Conservation (phyloP, 1,139 yeast genomes). For the Suhomyces atakaporum region DNA sequence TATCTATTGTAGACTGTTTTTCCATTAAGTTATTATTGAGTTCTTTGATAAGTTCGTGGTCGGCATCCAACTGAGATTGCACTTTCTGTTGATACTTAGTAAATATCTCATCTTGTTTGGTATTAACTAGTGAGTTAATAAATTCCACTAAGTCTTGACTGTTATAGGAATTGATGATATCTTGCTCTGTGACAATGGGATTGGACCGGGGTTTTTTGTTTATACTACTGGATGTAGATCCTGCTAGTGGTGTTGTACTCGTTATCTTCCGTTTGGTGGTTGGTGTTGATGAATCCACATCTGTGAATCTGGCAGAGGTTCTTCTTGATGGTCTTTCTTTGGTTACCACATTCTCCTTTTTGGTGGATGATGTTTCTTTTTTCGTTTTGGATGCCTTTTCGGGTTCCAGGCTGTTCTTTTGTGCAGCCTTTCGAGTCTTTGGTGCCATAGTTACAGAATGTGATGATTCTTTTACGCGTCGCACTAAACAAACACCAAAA, state of each 20-base stretch:
- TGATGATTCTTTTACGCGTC: too few relatives aligned
- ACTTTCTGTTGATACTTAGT: constrained; percentile 31
- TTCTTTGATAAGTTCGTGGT: constrained; percentile 29
- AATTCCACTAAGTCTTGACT: constrained; percentile 32
- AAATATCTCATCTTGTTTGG: constrained; percentile 40
- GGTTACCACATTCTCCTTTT: constrained; percentile 1
- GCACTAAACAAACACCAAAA: too few relatives aligned
- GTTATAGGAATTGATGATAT: constrained; percentile 30
- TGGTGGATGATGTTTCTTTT: neutral
- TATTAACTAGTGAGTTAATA: constrained; percentile 35
- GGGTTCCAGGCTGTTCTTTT: constrained; percentile 3
- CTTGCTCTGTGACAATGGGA: constrained; percentile 33
- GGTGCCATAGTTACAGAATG: too few relatives aligned
- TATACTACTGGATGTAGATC: neutral
- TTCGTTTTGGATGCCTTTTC: constrained; percentile 1
- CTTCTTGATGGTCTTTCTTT: constrained; percentile 8
- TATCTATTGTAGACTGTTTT: constrained; percentile 31
- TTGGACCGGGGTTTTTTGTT: constrained; percentile 8
- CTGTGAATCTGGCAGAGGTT: constrained; percentile 2
- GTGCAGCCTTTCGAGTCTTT: constrained; percentile 11
- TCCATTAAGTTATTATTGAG: constrained; percentile 29
- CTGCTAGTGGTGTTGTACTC: constrained; percentile 3
- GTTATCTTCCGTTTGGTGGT: constrained; percentile 6
- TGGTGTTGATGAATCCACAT: constrained; percentile 8
- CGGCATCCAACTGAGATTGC: constrained; percentile 30